These are phyloP conservation scores for Corchorus capsularis DNA, from an alignment of 345 rosid species.

Conservation along the genomic window DNA sequence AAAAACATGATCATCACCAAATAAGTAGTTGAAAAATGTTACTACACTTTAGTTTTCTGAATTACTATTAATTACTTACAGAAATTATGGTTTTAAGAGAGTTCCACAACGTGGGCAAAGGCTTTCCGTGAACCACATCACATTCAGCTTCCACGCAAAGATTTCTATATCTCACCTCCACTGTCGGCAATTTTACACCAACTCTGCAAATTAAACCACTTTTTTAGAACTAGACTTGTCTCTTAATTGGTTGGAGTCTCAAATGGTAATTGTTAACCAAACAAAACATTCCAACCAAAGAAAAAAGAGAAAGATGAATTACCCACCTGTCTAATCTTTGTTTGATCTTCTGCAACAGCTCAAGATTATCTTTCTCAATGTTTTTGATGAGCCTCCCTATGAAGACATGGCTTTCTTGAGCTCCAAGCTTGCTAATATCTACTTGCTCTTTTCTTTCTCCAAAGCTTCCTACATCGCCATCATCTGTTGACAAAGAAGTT, in stretches of 20 bases:
- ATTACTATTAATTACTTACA: background rate
- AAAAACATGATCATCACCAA: too few species aligned
- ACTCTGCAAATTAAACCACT: background rate
- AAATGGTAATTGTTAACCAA: too few species aligned
- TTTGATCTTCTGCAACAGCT: constrained; percentile 51
- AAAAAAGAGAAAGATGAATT: background rate
- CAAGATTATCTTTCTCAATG: constrained; percentile 66
- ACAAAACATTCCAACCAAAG: background rate
- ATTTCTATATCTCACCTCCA: constrained; percentile 16
- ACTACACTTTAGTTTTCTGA: too few species aligned
- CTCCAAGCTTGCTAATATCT: constrained; percentile 62
- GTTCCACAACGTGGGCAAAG: constrained; percentile 17
- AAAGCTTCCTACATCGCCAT: background rate
- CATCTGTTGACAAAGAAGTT: background rate
- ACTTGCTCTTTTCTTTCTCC: background rate
- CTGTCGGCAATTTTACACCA: background rate
- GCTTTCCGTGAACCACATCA: constrained; percentile 7
- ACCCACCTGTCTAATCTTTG: constrained; percentile 67
- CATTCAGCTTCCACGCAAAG: background rate
- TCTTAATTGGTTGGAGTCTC: too few species aligned
- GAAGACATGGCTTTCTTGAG: constrained; percentile 50
- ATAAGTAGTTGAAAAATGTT: too few species aligned
- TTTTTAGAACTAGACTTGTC: too few species aligned
- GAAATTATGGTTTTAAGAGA: background rate
- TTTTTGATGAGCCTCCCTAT: constrained; percentile 64